phyloP scores from a whole-genome alignment of 331 rosid genomes.

The Quercus phellos region DNA sequence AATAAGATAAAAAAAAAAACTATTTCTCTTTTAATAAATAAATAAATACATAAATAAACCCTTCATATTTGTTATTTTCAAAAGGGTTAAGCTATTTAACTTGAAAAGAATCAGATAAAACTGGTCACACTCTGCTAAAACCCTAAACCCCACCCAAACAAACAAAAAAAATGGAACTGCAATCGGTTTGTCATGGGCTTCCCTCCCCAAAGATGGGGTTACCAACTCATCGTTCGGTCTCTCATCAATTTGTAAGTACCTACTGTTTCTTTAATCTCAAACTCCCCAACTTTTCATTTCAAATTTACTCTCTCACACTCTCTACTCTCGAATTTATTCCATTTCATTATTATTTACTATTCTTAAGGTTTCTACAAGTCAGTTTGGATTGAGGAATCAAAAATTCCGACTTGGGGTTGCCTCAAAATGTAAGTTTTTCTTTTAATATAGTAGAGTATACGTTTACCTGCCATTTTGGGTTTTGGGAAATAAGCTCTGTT shows the following conservation, averaged over 20 bases:
- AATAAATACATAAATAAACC: too few species aligned
- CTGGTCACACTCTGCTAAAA: conserved; percentile 21
- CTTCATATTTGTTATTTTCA: not conserved
- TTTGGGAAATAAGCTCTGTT: not conserved
- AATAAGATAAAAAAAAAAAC: too few species aligned
- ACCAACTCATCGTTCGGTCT: conserved; percentile 16
- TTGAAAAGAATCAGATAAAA: not conserved
- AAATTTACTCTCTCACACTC: not conserved
- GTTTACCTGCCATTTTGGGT: not conserved
- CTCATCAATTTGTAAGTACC: conserved; percentile 34
- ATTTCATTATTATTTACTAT: not conserved
- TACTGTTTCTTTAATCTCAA: not conserved
- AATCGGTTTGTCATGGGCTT: conserved; percentile 51
- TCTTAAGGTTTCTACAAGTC: conserved; percentile 23
- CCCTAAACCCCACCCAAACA: conserved; percentile 36
- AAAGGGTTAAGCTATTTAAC: conserved; percentile 15
- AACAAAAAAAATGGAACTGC: conserved; percentile 39
- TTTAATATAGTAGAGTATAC: not conserved
- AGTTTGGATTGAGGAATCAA: conserved; percentile 22
- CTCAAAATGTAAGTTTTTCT: conserved; percentile 37
- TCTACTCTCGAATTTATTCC: not conserved
- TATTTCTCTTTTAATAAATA: too few species aligned
- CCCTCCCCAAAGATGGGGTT: conserved; percentile 32
- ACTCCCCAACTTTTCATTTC: not conserved
- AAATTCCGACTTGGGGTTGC: conserved; percentile 20